Base-by-base conservation (phyloP, 306 rosid species). In the Cicer pinnatifidum region DNA sequence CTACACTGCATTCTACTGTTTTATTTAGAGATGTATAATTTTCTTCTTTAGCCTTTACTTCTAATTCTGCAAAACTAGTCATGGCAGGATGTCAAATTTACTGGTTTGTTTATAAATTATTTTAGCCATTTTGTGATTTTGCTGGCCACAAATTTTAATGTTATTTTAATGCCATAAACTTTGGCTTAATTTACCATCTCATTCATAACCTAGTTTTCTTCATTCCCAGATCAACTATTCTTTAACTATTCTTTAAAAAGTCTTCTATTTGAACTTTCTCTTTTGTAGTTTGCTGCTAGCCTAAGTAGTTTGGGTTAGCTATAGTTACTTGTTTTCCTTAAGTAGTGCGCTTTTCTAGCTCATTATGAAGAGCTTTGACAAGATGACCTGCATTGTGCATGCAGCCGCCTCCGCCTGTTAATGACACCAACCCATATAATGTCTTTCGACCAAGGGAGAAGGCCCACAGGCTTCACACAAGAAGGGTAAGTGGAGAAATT, bases 391-490 rank as follows among this genome's bases (percentile, higher is more conserved):
- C 70, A 38, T 71, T 71, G 83, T 56, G 37, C 76, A 3, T 81
- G 71, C 93, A 91, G 99, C 99, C 97, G 7, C 97, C 99, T 81
- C 97, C 99, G 35, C 97, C 99, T 4, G 97, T 89, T 67, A 91
- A 91, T 54, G 99, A 94, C 73, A 94, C 99, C 82, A 94, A 94
- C 74, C 99, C 99, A 1, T 94, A 94, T 79, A 94, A 94, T 85
- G 99, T 94, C 76, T 94, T 94, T 78, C 89, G 99, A 79, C 99
- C 99, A 9, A 91, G 99, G 86, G 99, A 94, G 84, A 94, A 94
- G 86, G 86, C 96, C 70, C 99, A 94, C 84, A 91, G 96, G 82
- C 96, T 94, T 75, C 97, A 94, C 83, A 89, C 99, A 48, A 89
- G 99, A 87, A 88, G 99, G 91, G 98, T 91, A 77, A 43, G 88